Conservation (phyloP, 192 early-diverging fungal species). For the Coemansia erecta region DNA sequence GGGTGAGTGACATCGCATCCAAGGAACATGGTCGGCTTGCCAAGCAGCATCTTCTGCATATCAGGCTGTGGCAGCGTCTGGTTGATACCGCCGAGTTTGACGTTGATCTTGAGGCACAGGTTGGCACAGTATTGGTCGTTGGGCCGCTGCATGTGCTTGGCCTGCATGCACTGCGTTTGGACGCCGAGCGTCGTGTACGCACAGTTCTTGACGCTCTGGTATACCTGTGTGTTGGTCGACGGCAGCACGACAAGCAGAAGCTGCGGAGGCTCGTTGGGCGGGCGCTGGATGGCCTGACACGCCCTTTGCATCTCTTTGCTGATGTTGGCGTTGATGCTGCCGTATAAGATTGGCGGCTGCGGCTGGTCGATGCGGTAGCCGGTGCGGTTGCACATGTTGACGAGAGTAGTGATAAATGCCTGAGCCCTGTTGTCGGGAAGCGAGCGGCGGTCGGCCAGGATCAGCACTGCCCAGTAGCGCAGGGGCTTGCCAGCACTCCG, state of each 20-base stretch:
- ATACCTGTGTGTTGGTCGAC: slow-evolving; percentile 74
- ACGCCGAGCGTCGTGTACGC: slow-evolving; percentile 87
- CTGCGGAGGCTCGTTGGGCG: slow-evolving; percentile 64
- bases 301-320: slow-evolving; percentile 66
- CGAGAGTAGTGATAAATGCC: slow-evolving; percentile 72
- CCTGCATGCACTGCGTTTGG: slow-evolving; percentile 88
- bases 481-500: slow-evolving; percentile 65
- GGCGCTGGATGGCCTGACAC: slow-evolving; percentile 66
- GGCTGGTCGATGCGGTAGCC: slow-evolving; percentile 61
- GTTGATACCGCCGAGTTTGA: slow-evolving; percentile 91
- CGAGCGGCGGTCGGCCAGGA: slow-evolving; percentile 62
- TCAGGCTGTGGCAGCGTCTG: slow-evolving; percentile 56
- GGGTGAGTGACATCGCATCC: slow-evolving; percentile 92
- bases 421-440: slow-evolving; percentile 58
- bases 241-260: slow-evolving; percentile 83
- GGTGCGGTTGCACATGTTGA: slow-evolving; percentile 68
- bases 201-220: slow-evolving; percentile 86
- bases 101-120: slow-evolving; percentile 90
- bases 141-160: slow-evolving; percentile 69
- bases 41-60: slow-evolving; percentile 55
- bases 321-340: slow-evolving; percentile 63
- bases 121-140: slow-evolving; percentile 95
- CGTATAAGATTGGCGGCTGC: slow-evolving; percentile 49
- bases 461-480: slow-evolving; percentile 77
- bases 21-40: slow-evolving; percentile 82